Conservation (phyloP, 495 filamentous ascomycete genomes). For the Friedmanniomyces simplex region DNA sequence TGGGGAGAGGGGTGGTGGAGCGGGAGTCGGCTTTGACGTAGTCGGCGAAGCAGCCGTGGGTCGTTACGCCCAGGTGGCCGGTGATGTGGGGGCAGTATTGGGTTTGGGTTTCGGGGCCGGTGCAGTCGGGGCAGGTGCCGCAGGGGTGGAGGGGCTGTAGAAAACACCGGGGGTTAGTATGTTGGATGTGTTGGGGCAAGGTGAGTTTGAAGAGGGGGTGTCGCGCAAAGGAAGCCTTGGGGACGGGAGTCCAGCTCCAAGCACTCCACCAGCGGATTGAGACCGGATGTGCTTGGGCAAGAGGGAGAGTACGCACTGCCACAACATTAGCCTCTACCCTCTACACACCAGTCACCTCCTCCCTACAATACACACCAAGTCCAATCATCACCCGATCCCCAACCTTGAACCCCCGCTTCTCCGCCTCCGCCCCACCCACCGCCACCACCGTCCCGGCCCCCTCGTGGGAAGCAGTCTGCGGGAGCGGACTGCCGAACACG, state of each 20-base stretch:
- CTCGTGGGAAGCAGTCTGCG: conserved; percentile 49
- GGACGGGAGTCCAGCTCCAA: no score
- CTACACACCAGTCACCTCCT: no score
- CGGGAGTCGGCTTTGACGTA: conserved; percentile 42
- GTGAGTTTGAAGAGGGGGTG: no score
- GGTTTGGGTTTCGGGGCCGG: conserved; percentile 31
- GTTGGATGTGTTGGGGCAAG: no score
- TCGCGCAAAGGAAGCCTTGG: no score
- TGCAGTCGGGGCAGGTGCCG: conserved; percentile 40
- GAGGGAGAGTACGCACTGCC: no score
- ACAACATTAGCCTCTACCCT: no score
- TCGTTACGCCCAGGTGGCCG: conserved; percentile 36
- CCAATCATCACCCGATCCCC: conserved; percentile 45
- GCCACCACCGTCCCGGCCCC: conserved; percentile 45
- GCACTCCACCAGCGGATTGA: no score
- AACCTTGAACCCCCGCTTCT: conserved; percentile 34
- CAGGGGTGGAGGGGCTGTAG: conserved; percentile 35
- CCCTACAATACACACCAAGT: conserved; percentile 8
- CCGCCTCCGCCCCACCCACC: conserved; percentile 30
- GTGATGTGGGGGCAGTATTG: conserved; percentile 40
- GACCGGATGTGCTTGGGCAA: no score
- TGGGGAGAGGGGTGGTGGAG: conserved; percentile 36
- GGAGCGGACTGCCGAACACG: conserved; percentile 34
- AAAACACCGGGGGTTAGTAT: no score
- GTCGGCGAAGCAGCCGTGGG: conserved; percentile 44